A percentile compares a stretch with the other conserved stretches of the same genome.
These are phyloP conservation scores for Sorghum bicolor DNA, from an alignment of 176 grass and related monocot species.

Conservation along the genomic window DNA sequence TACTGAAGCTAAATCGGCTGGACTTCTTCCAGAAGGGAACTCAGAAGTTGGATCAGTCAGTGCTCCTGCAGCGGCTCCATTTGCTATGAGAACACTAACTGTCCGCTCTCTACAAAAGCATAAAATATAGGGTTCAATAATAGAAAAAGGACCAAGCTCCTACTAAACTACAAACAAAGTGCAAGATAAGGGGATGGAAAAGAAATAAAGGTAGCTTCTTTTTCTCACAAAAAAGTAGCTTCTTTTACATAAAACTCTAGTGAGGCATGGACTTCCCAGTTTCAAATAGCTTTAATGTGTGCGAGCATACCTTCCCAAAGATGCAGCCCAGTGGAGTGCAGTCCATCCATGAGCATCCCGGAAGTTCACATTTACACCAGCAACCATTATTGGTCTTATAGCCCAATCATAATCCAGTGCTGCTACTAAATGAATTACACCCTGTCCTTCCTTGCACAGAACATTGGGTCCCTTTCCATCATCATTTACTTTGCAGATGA, in stretches of 20 bases:
- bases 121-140: conserved; percentile 22
- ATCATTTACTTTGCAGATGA: conserved; percentile 62
- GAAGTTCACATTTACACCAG: conserved; percentile 86
- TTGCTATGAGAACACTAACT: conserved; percentile 56
- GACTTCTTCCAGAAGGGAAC: conserved; percentile 74
- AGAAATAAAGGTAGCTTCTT: not conserved
- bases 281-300: conserved; percentile 14
- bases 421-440: conserved; percentile 84
- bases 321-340: conserved; percentile 90
- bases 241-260: conserved; percentile 4
- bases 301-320: conserved; percentile 50
- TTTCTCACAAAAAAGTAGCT: not conserved
- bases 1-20: conserved; percentile 78
- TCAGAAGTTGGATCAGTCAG: conserved; percentile 80
- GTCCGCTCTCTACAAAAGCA: conserved; percentile 59
- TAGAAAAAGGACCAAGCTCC: not conserved
- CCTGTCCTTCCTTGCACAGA: conserved; percentile 73
- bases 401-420: conserved; percentile 82
- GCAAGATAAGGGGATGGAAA: not conserved
- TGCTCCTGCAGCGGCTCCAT: conserved; percentile 62
- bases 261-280: not conserved
- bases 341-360: conserved; percentile 88
- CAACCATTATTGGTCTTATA: conserved; percentile 57
- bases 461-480: conserved; percentile 73
- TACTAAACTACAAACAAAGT: conserved; percentile 3